Base-by-base conservation (phyloP, 257 asterid genomes). In the Nicotiana attenuata region DNA sequence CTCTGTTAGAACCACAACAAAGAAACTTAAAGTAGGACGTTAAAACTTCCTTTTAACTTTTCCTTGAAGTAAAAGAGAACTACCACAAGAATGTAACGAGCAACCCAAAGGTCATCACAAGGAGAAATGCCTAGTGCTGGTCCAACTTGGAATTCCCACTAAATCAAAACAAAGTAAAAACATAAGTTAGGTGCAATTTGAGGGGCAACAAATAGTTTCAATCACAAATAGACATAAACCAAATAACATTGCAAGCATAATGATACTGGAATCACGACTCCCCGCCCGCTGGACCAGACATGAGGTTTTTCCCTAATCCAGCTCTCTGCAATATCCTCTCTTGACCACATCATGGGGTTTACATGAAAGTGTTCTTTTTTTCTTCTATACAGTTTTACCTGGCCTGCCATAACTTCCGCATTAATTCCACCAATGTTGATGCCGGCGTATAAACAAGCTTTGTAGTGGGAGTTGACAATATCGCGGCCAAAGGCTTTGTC, bases 81-180 rank as follows among this genome's bases (percentile, higher is more conserved):
- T 88, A 93, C 98, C 97, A 92, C 98, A 65, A 95, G 87, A 67
- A 95, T 90, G 89, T 91, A 93, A 61, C 97, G 95, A 80, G 98
- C 96, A 1, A 92, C 91, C 98, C 98, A 95, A 82, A 95, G 41
- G 88, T 95, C 91, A 59, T 95, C 98, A 53, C 91, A 93, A 3
- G 97, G 92, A 20, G 97, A 89, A 87, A 95, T 91, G 71, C 98
- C 97, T 78, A 93, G 92, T 5, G 94, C 80, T 29, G 98, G 99
- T 71, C 99, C 99, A 50, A 95, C 98, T 91, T 95, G 99, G 80
- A 91, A 95, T 76, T 95, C 99, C 98, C 97, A 94, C 96, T 93
- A 81, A 26, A 80, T 59, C 69, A 64, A 11, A 64, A 64, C n/a
- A 13, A 26, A 64, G 38, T 13, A 64, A 13, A 5, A 64, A 64